Conservation (phyloP, 495 filamentous ascomycete genomes). For the Trichocladium antarcticum region DNA sequence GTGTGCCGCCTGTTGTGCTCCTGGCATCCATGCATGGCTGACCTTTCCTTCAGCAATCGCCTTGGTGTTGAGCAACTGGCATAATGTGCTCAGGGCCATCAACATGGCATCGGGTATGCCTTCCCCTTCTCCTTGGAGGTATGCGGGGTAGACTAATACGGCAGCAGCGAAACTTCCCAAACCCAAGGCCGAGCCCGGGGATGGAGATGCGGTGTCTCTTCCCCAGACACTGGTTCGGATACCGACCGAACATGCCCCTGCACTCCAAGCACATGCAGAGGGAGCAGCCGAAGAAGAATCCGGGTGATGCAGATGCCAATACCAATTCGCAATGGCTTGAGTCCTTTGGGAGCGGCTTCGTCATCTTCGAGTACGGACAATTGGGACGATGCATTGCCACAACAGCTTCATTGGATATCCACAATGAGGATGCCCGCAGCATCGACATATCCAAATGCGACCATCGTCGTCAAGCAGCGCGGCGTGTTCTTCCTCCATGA, state of each 20-base stretch:
- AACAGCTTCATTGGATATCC: background rate
- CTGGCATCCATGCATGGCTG: background rate
- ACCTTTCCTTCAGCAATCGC: conserved; percentile 57
- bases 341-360: background rate
- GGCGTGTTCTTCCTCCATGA: conserved; percentile 1
- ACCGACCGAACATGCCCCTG: conserved; percentile 54
- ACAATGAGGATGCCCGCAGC: too few relatives aligned
- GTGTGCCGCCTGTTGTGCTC: conserved; percentile 34
- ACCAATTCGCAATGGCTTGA: too few relatives aligned
- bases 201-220: conserved; percentile 41
- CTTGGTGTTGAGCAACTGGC: conserved; percentile 87
- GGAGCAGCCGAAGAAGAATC: conserved; percentile 30
- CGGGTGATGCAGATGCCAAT: conserved; percentile 6
- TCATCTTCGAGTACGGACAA: background rate
- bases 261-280: conserved; percentile 42
- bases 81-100: conserved; percentile 86
- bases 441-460: background rate
- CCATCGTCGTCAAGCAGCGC: too few relatives aligned
- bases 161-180: conserved; percentile 43
- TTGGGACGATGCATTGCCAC: background rate
- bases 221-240: conserved; percentile 76
- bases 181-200: conserved; percentile 23
- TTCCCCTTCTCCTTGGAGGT: background rate
- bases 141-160: conserved; percentile 41
- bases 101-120: conserved; percentile 86